Base-by-base conservation (phyloP, 1,284 basidiomycete species). In the Malassezia vespertilionis region DNA sequence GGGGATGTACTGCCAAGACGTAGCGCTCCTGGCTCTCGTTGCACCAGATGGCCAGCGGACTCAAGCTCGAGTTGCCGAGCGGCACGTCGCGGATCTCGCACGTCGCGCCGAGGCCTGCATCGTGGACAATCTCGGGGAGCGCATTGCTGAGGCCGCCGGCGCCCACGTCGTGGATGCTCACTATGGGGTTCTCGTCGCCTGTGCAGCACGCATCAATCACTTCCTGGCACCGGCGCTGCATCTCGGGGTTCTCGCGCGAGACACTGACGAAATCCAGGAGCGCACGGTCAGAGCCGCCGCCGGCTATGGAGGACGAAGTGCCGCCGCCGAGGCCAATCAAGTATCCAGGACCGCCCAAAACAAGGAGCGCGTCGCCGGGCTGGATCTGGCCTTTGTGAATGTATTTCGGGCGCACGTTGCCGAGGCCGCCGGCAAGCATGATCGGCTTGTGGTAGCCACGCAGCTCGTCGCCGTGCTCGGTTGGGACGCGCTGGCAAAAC, bases 41-140 rank as follows among this genome's bases (percentile, higher is more conserved):
- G 73, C 93, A 97, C 91, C 91, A 99, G 53, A 97, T 96, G 75
- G 96, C 91, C 89, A 97, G 95, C 0, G 91, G 93, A 8, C 86
- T 90, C 86, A 99, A 88, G 36, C 83, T 82, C 24, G 79, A 77
- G 72, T 97, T 93, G 30, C 88, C 91, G 35, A 95, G 80, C 21
- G 86, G 79, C 7, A 97, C 82, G 60, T 96, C 85, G 15, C 91
- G 78, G 61, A 97, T 89, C 75, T 97, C 91, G 66, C 96, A 90
- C n/a, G 72, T 77, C 2, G 86, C 93, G 22, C 93, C 93, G 7
- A 95, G 76, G 30, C 78, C 80, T 3, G 86, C 84, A 71, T 97
- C 91, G 71, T 96, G 90, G 2, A 99, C 93, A 20, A 99, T 76
- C 73, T 99, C 91, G 0, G 91, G 91, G 4, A 99, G 76, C 17